A percentile compares a stretch with the other conserved stretches of the same genome.
These are phyloP conservation scores for Myriangium duriaei DNA, from an alignment of 2,329 filamentous ascomycete species.

Conservation along the genomic window DNA sequence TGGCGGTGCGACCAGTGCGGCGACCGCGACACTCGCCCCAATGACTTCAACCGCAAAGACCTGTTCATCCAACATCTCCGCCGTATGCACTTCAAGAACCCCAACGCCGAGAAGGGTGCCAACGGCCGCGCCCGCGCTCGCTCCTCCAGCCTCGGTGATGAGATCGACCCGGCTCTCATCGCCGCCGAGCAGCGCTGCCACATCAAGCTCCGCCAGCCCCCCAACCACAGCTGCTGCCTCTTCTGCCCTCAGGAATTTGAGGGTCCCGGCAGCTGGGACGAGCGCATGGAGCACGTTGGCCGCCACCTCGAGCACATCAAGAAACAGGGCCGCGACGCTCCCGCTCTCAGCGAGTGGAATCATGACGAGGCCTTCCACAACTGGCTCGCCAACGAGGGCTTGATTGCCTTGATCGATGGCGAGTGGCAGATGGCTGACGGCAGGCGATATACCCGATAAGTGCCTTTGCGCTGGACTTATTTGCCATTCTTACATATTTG, in stretches of 20 bases:
- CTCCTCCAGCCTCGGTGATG: constrained; percentile 12
- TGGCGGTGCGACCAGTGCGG: constrained; percentile 63
- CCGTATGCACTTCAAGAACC: constrained; percentile 58
- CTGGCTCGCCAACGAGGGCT: constrained; percentile 28
- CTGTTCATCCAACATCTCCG: constrained; percentile 79
- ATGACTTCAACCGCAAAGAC: constrained; percentile 83
- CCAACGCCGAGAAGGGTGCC: constrained; percentile 20
- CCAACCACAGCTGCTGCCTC: constrained; percentile 48
- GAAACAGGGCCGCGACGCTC: constrained; percentile 18
- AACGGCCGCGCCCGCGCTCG: constrained; percentile 1
- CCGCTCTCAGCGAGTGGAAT: constrained; percentile 27
- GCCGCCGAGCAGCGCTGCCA: constrained; percentile 50
- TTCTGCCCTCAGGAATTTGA: constrained; percentile 53
- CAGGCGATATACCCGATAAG: not conserved
- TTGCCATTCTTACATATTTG: too few relatives aligned
- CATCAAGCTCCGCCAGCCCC: constrained; percentile 48
- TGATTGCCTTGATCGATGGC: constrained; percentile 21
- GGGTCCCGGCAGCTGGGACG: constrained; percentile 59
- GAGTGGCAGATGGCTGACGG: constrained; percentile 23
- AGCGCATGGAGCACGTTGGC: constrained; percentile 77
- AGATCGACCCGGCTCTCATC: constrained; percentile 18
- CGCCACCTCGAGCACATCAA: constrained; percentile 58
- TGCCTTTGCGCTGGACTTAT: too few relatives aligned
- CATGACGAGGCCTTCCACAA: constrained; percentile 21
- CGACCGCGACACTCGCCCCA: constrained; percentile 23